Percentiles rank a stretch among this genome's conserved stretches.
These are phyloP conservation scores for Nothophoma quercina DNA, from an alignment of 2,329 filamentous ascomycete genomes.

Conservation along the genomic window DNA sequence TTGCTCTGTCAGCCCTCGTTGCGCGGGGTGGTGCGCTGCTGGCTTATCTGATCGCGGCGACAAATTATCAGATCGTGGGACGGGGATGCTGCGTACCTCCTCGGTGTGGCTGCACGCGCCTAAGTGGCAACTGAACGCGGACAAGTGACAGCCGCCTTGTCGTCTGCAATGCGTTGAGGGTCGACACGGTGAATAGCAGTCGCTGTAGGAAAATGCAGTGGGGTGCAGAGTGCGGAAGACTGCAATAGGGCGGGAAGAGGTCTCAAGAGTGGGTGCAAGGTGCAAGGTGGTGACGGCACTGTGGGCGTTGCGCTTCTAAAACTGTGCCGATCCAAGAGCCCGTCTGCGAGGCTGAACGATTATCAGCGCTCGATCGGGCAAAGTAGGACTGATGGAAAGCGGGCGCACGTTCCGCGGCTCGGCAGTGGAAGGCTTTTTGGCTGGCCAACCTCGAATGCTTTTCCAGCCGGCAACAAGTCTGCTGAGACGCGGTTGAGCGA, in stretches of 20 bases:
- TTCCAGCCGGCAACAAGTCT: conserved; percentile 9
- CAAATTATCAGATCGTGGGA: conserved; percentile 25
- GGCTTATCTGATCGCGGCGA: conserved; percentile 13
- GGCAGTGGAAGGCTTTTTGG: not conserved
- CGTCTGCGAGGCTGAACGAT: conserved; percentile 17
- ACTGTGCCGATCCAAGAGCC: conserved; percentile 15
- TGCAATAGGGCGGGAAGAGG: conserved; percentile 1
- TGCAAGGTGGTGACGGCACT: conserved; percentile 17
- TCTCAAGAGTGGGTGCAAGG: conserved; percentile 6
- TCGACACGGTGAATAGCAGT: conserved; percentile 17
- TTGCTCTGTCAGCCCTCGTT: conserved; percentile 13
- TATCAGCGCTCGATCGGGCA: conserved; percentile 14
- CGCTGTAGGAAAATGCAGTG: not conserved
- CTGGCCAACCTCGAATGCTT: not conserved
- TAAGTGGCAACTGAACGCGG: conserved; percentile 15
- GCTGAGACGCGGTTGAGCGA: conserved; percentile 8
- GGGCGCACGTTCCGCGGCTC: conserved; percentile 11
- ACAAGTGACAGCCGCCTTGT: conserved; percentile 22
- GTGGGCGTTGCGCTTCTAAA: conserved; percentile 16
- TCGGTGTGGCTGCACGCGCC: conserved; percentile 16
- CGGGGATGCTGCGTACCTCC: conserved; percentile 10
- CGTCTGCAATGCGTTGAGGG: conserved; percentile 10
- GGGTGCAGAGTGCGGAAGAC: not conserved
- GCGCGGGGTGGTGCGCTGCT: conserved; percentile 13
- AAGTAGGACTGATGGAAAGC: conserved; percentile 11